Base-by-base conservation (phyloP, 106 monocot species). In the Platanthera zijinensis region DNA sequence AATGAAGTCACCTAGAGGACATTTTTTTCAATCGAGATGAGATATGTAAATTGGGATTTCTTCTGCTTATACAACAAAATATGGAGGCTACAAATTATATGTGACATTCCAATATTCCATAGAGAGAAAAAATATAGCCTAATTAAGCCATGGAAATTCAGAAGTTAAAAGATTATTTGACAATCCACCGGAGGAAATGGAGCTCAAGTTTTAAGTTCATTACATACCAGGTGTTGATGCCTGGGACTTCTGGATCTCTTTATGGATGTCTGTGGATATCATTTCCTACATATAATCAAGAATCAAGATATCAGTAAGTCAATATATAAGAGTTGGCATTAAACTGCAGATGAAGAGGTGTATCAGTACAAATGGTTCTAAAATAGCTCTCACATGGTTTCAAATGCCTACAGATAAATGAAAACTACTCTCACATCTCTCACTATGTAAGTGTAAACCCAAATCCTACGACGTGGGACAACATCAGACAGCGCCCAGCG, bases 171-270 rank as follows among this genome's bases (percentile, higher is more conserved):
- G 3, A 13, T 32, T 32, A 13, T 1, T 66, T 66, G 32, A 10
- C 66, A 13, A 30, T 11, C 8, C 56, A 56, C 17, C 10, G 28
- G 32, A 11, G 17, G 19, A 39, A 22, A 52, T 69, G 28, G 78
- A 70, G 45, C 67, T 61, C 56, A 45, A 62, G 47, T 56, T 51
- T 17, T 9, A 72, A 51, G 49, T 67, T 7, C 32, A 75, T 56
- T 11, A 57, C 73, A 72, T 89, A 95, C 95, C 89, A 76, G 80
- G 83, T 75, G 83, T 57, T 62, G 78, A 77, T 74, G 69, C 21
- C 21, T 69, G 25, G 54, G 84, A 52, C 74, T 81, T 88, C 50
- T 77, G 89, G n/a, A 57, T 19, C 57, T 83, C 87, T 77, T 84
- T 87, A 76, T 78, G 82, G 17, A 61, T 69, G 75, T 75, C 76